Evolutionary conservation across 345 rosid species (phyloP).

Genomic region (Aegle marmelos): DNA sequence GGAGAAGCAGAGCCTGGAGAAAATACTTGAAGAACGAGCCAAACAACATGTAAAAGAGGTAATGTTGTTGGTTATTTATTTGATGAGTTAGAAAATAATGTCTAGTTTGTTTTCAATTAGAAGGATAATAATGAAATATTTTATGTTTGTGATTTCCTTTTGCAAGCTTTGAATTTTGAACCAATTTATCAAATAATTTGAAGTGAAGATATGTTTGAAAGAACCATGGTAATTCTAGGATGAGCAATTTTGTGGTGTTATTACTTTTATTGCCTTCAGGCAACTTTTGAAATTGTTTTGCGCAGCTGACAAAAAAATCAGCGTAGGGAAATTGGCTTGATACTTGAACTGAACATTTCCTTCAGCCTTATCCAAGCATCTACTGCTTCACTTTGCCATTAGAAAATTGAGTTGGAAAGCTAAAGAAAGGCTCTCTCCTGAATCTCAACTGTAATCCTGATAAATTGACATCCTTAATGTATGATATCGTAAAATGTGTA

Average conservation of each 20-base stretch:
- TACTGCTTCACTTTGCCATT: not conserved
- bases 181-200: not conserved
- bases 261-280: not conserved
- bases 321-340: not conserved
- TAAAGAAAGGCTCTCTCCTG: not conserved
- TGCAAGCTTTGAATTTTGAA: not conserved
- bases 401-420: not conserved
- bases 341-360: not conserved
- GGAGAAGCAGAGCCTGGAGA: constrained; percentile 92
- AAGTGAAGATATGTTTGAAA: not conserved
- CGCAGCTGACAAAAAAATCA: not conserved
- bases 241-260: not conserved
- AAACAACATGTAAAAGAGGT: constrained; percentile 97
- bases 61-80: constrained; percentile 3
- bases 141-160: not conserved
- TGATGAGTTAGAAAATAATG: not conserved
- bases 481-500: not conserved
- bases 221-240: not conserved
- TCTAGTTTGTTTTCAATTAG: not conserved
- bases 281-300: not conserved
- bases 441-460: not conserved
- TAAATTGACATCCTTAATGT: not conserved
- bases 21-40: constrained; percentile 86
- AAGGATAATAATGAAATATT: not conserved
- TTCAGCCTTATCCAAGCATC: not conserved